Base-by-base conservation (phyloP, 148 eudicot genomes). In the Pharnaceum exiguum region DNA sequence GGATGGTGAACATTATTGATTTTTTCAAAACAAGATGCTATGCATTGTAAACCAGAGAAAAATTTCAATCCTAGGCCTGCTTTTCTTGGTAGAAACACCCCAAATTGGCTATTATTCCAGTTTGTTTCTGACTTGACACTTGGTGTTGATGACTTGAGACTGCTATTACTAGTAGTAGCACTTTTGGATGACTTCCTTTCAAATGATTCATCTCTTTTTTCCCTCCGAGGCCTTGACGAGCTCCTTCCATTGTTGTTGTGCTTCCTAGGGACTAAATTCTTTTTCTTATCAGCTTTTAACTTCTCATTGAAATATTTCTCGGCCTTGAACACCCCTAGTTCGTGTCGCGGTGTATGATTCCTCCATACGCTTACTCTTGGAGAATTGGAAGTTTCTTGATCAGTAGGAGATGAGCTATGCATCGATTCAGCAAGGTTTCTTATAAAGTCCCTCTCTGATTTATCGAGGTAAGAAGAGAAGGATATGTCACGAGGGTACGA, bases 401-500 rank as follows among this genome's bases (percentile, higher is more conserved):
- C 25, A 22, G 58, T 48, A 24, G 59, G 51, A 45, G 73, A 31
- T 12, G 72, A 68, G 19, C 71, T 75, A 16, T 65, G 73, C 60
- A 65, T 38, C 0, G 73, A 72, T 29, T 69, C 70, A 24, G 77
- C 46, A 38, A 83, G 68, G 28, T 67, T 76, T 9, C 57, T 72
- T 37, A 71, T 74, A 44, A 75, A 75, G 44, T 79, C 71, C 4
- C 78, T 81, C 37, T 87, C 83, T 3, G 65, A 13, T 16, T 85
- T 40, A 55, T 81, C 77, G 32, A 85, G 83, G 56, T 89, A 89
- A 2, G 75, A 76, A 2, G 96, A 79, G 62, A 89, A 89, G 2
- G 96, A 89, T 30, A 77, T 90, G 24, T 83, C 94, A 5, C 87
- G 83, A 22, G 71, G 81, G 39, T 64, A 61, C 53, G 38, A 45